Evolutionary conservation across 192 early-diverging fungal species (phyloP).

Genomic region (Gonapodya prolifera): DNA sequence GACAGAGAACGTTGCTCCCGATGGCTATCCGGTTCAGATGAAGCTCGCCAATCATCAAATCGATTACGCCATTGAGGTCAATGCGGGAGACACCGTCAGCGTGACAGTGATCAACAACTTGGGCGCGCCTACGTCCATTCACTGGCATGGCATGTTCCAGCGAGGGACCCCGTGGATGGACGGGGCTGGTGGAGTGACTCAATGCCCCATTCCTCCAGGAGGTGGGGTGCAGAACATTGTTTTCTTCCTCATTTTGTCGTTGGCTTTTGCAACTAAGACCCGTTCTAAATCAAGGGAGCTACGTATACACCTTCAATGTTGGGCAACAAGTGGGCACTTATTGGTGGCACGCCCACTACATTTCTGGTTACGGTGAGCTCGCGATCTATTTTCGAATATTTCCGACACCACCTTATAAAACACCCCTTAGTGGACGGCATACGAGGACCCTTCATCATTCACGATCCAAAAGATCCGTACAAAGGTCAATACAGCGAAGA

Average conservation of each 20-base stretch:
- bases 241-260: constrained; percentile 17
- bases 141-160: constrained; percentile 43
- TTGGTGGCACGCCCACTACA: no score
- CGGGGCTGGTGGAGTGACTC: constrained; percentile 26
- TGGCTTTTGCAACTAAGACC: constrained; percentile 31
- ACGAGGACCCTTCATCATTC: constrained; percentile 19
- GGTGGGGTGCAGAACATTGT: constrained; percentile 13
- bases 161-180: constrained; percentile 33
- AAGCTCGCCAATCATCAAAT: no score
- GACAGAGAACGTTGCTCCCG: no score
- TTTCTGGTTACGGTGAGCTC: no score
- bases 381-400: no score
- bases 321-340: no score
- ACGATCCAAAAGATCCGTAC: constrained; percentile 22
- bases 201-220: constrained; percentile 31
- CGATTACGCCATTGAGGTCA: no score
- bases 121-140: constrained; percentile 29
- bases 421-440: constrained; percentile 30
- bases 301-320: no score
- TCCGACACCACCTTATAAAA: no score
- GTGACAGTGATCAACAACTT: constrained; percentile 26
- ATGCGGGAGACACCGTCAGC: constrained; percentile 33
- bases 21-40: no score
- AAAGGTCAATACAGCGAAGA: no score
- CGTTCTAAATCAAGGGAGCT: no score